Percentiles rank a stretch among this genome's conserved stretches.
Evolutionary conservation across 352 stramenopile genomes (phyloP).

Genomic region (Peronospora destructor): DNA sequence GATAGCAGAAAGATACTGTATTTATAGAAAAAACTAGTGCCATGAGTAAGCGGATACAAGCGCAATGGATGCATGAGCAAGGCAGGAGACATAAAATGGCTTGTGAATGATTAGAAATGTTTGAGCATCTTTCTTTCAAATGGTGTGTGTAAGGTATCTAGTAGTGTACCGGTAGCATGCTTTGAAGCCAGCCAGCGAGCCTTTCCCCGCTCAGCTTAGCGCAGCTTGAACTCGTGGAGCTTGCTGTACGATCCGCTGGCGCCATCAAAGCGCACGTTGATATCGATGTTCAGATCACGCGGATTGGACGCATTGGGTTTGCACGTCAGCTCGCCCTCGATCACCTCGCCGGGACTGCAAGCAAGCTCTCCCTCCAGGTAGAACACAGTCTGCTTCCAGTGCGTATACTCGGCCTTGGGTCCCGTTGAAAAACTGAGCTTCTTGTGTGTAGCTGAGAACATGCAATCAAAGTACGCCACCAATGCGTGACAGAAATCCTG

Average conservation of each 20-base stretch:
- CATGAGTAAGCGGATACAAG: constrained; percentile 11
- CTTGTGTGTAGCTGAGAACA: constrained; percentile 93
- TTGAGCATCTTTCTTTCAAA: constrained; percentile 32
- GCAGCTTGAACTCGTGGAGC: constrained; percentile 75
- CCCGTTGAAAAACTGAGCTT: constrained; percentile 94
- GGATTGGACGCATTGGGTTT: constrained; percentile 89
- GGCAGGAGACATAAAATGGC: not conserved
- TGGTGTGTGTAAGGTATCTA: constrained; percentile 27
- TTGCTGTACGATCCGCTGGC: constrained; percentile 56
- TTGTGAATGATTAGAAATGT: constrained; percentile 18
- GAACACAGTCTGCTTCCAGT: constrained; percentile 99
- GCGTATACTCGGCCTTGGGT: constrained; percentile 92
- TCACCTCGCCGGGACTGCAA: constrained; percentile 78
- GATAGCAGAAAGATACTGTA: constrained; percentile 35
- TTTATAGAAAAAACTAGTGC: constrained; percentile 51
- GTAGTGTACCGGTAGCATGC: constrained; percentile 12
- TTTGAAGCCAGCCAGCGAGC: not conserved
- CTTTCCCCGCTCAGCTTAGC: constrained; percentile 32
- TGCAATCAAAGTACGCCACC: constrained; percentile 97
- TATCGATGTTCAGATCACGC: constrained; percentile 91
- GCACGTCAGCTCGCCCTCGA: constrained; percentile 86
- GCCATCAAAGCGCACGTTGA: constrained; percentile 74
- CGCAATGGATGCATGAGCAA: constrained; percentile 3
- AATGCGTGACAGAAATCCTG: constrained; percentile 96
- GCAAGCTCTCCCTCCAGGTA: constrained; percentile 88